Evolutionary conservation across 768 basidiomycete genomes (phyloP).

Genomic region (Dioszegia crocea): DNA sequence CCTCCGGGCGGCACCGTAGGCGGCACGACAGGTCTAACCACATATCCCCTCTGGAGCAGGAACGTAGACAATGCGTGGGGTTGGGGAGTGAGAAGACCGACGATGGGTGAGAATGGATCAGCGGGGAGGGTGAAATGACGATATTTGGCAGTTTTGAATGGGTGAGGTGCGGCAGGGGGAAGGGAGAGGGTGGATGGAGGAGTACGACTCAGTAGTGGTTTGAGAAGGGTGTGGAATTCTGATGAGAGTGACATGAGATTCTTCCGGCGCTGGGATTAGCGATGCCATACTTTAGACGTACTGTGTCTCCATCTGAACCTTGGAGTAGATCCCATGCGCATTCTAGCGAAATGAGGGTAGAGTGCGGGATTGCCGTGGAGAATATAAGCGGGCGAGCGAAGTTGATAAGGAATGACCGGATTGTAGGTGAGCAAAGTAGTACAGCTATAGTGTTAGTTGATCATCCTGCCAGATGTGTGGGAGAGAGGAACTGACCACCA

Average conservation of each 20-base stretch:
- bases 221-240: slow-evolving; percentile 46
- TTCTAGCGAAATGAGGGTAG: slow-evolving; percentile 69
- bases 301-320: slow-evolving; percentile 62
- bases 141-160: neutral
- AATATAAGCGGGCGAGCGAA: slow-evolving; percentile 89
- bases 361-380: slow-evolving; percentile 76
- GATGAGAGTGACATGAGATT: slow-evolving; percentile 42
- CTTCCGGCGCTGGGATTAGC: slow-evolving; percentile 23
- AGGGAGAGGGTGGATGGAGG: slow-evolving; percentile 49
- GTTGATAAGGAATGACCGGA: slow-evolving; percentile 81
- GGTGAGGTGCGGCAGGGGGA: slow-evolving; percentile 35
- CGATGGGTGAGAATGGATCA: slow-evolving; percentile 65
- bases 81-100: slow-evolving; percentile 72
- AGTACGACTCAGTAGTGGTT: slow-evolving; percentile 18
- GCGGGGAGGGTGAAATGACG: slow-evolving; percentile 37
- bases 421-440: slow-evolving; percentile 64
- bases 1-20: slow-evolving; percentile 86
- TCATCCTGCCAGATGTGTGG: neutral
- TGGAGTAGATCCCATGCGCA: slow-evolving; percentile 75
- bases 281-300: slow-evolving; percentile 43
- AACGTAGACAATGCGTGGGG: slow-evolving; percentile 72
- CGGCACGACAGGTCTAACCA: slow-evolving; percentile 52
- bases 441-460: slow-evolving; percentile 58
- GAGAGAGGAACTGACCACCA: slow-evolving; percentile 74
- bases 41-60: slow-evolving; percentile 53